Percentiles rank a stretch among this genome's conserved stretches.
phyloP scores from a whole-genome alignment of 2,329 filamentous ascomycete genomes.

The Trichoderma brevicompactum region DNA sequence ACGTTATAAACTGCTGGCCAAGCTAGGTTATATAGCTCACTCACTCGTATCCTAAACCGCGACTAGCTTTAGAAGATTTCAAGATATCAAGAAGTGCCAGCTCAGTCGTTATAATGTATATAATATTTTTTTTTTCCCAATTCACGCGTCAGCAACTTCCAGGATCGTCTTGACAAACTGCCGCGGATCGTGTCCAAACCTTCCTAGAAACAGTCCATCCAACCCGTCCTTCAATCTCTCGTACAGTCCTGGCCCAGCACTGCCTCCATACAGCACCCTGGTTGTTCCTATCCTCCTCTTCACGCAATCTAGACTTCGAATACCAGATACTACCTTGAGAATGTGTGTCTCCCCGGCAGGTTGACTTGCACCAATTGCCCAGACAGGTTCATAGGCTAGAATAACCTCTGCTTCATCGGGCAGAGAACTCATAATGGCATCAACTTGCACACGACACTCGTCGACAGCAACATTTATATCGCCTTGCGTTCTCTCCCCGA shows the following conservation, averaged over 20 bases:
- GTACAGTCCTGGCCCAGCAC: conserved; percentile 79
- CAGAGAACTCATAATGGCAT: conserved; percentile 64
- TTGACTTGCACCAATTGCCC: conserved; percentile 78
- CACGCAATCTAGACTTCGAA: conserved; percentile 60
- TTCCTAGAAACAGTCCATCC: conserved; percentile 79
- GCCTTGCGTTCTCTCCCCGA: conserved; percentile 67
- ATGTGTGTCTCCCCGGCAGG: conserved; percentile 77
- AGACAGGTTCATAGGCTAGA: conserved; percentile 85
- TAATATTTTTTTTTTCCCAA: not conserved
- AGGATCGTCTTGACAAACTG: conserved; percentile 72
- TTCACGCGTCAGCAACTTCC: conserved; percentile 63
- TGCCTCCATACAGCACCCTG: conserved; percentile 80
- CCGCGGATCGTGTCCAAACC: conserved; percentile 78
- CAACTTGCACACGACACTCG: conserved; percentile 70
- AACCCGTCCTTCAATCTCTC: conserved; percentile 67
- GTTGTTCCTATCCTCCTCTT: conserved; percentile 58
- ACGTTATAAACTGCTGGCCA: too few relatives aligned
- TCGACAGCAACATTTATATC: conserved; percentile 62
- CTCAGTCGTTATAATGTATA: not conserved
- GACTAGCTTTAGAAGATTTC: too few relatives aligned
- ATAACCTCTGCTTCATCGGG: conserved; percentile 69
- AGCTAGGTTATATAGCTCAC: too few relatives aligned
- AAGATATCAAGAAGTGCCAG: too few relatives aligned
- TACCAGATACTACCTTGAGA: conserved; percentile 67
- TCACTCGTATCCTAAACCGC: too few relatives aligned